Conservation (phyloP, 768 basidiomycete genomes). For the Tubosaeta sp. region DNA sequence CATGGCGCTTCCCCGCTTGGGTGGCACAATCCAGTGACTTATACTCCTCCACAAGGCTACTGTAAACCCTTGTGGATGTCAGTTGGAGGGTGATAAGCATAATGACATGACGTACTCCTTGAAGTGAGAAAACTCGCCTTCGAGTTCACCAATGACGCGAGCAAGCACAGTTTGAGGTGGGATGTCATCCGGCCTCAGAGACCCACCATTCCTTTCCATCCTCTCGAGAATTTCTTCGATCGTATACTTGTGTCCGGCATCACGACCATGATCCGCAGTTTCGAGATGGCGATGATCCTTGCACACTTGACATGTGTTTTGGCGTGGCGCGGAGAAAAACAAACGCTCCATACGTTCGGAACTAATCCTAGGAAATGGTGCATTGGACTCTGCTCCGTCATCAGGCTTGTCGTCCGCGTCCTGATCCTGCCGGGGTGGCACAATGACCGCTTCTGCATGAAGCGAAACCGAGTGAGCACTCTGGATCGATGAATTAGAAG, state of each 20-base stretch:
- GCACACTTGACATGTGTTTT: slow-evolving; percentile 66
- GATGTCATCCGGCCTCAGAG: slow-evolving; percentile 32
- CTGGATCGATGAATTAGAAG: slow-evolving; percentile 26
- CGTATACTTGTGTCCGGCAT: slow-evolving; percentile 6
- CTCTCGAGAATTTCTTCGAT: slow-evolving; percentile 25
- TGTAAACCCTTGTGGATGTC: slow-evolving; percentile 65
- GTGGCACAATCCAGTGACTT: slow-evolving; percentile 82
- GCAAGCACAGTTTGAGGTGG: slow-evolving; percentile 88
- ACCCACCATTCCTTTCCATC: slow-evolving; percentile 24
- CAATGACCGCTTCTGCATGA: neutral
- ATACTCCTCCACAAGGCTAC: slow-evolving; percentile 91
- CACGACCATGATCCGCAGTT: neutral
- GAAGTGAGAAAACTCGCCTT: slow-evolving; percentile 93
- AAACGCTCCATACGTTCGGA: slow-evolving; percentile 73
- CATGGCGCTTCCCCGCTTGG: slow-evolving; percentile 74
- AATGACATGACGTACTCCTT: slow-evolving; percentile 61
- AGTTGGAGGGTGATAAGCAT: neutral
- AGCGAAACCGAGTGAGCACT: slow-evolving; percentile 10
- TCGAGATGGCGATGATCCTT: slow-evolving; percentile 38
- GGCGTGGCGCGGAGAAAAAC: slow-evolving; percentile 78
- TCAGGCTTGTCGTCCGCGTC: slow-evolving; percentile 11
- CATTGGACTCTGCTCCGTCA: slow-evolving; percentile 24
- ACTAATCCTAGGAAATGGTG: slow-evolving; percentile 80
- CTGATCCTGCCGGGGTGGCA: neutral
- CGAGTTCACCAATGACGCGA: slow-evolving; percentile 80